Conservation (phyloP, 441 rosid genomes). For the Erodium moschatum region DNA sequence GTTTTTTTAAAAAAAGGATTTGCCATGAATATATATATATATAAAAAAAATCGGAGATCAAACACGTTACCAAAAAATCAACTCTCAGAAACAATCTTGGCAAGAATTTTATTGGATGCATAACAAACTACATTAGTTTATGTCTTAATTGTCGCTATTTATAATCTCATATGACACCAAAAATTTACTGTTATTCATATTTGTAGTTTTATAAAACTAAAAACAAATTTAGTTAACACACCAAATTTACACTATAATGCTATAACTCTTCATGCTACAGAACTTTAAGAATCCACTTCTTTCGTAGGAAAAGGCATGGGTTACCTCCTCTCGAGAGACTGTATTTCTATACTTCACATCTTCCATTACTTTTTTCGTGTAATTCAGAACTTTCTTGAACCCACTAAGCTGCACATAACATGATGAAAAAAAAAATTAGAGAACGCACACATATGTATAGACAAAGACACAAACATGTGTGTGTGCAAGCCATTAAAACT, state of each 20-base stretch:
- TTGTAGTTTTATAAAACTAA: background rate
- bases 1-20: background rate
- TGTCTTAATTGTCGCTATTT: background rate
- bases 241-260: background rate
- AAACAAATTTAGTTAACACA: background rate
- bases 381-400: constrained; percentile 89
- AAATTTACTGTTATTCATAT: background rate
- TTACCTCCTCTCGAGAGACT: constrained; percentile 95
- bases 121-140: background rate
- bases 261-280: background rate
- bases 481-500: background rate
- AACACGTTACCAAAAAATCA: background rate
- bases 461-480: background rate
- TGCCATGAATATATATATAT: background rate
- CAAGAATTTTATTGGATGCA: background rate
- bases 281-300: background rate
- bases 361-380: constrained; percentile 82
- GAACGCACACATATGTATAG: background rate
- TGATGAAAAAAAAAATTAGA: background rate
- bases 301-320: constrained; percentile 6
- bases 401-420: constrained; percentile 79
- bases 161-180: background rate
- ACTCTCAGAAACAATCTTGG: background rate
- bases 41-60: background rate
- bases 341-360: constrained; percentile 68